phyloP scores from a whole-genome alignment of 768 basidiomycete species.

The Auricularia cornea region DNA sequence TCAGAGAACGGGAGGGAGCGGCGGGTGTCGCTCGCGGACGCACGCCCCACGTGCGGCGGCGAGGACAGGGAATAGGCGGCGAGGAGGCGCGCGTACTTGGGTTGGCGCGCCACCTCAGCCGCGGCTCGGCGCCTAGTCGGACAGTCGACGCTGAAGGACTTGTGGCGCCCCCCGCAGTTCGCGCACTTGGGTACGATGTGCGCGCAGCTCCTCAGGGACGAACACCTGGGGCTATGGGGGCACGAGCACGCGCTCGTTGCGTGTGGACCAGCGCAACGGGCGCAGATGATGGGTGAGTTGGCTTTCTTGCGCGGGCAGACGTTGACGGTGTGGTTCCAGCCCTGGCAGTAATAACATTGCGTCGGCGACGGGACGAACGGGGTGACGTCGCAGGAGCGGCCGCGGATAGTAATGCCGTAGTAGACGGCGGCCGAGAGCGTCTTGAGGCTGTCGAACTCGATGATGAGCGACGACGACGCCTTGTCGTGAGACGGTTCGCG shows the following conservation, averaged over 20 bases:
- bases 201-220: neutral
- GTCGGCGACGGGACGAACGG: too few relatives aligned
- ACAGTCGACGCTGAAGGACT: too few relatives aligned
- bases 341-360: too few relatives aligned
- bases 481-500: neutral
- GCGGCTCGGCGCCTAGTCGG: neutral
- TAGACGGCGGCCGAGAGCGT: neutral
- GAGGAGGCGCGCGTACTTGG: neutral
- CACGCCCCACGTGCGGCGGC: neutral
- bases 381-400: too few relatives aligned
- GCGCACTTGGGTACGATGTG: neutral
- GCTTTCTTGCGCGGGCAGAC: neutral
- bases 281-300: neutral
- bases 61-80: neutral
- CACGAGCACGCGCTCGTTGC: neutral
- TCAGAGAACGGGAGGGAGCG: too few relatives aligned
- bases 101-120: neutral
- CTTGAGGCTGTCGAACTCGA: neutral
- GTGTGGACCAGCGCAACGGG: neutral
- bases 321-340: too few relatives aligned
- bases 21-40: too few relatives aligned
- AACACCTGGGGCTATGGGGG: neutral
- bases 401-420: too few relatives aligned
- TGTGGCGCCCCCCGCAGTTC: too few relatives aligned
- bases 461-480: neutral